These are phyloP conservation scores for Erigeron philadelphicus DNA, from an alignment of 140 eudicot species.

Conservation along the genomic window DNA sequence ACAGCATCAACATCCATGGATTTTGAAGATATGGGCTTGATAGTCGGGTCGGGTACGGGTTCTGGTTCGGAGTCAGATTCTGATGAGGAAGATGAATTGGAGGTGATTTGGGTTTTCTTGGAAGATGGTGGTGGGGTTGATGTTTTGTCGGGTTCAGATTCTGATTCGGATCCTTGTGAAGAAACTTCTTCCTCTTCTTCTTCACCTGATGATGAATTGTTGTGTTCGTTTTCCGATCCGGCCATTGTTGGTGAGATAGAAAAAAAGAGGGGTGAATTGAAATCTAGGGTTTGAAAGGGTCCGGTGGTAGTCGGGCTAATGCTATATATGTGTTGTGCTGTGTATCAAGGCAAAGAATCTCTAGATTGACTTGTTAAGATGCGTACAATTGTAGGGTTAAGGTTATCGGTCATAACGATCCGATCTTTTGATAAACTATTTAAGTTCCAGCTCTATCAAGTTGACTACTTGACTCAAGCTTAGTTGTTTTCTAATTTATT, in stretches of 20 bases:
- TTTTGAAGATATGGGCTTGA: conserved; percentile 39
- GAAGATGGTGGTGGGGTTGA: conserved; percentile 31
- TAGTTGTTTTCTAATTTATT: too few species aligned
- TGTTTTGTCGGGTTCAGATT: conserved; percentile 37
- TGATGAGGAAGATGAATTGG: conserved; percentile 23
- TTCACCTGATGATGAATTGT: conserved; percentile 33
- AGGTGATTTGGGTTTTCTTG: conserved; percentile 18
- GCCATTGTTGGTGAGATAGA: conserved; percentile 33
- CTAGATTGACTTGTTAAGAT: neutral
- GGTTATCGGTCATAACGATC: neutral
- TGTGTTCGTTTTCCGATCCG: conserved; percentile 26
- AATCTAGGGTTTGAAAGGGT: conserved; percentile 23
- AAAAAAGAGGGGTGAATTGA: neutral
- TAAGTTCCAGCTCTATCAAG: too few species aligned
- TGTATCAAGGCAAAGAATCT: neutral
- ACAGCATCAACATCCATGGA: conserved; percentile 31
- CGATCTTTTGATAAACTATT: too few species aligned
- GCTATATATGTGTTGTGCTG: neutral
- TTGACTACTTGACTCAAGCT: too few species aligned
- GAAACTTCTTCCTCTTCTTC: conserved; percentile 31
- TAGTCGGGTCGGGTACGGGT: conserved; percentile 26
- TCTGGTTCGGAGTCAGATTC: conserved; percentile 27
- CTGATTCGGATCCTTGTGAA: conserved; percentile 34
- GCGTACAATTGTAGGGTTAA: neutral
- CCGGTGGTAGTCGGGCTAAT: neutral